A percentile compares a stretch with the other conserved stretches of the same genome.
Evolutionary conservation across 2,329 filamentous ascomycete species (phyloP).

Genomic region (Bipolaris gigantea): DNA sequence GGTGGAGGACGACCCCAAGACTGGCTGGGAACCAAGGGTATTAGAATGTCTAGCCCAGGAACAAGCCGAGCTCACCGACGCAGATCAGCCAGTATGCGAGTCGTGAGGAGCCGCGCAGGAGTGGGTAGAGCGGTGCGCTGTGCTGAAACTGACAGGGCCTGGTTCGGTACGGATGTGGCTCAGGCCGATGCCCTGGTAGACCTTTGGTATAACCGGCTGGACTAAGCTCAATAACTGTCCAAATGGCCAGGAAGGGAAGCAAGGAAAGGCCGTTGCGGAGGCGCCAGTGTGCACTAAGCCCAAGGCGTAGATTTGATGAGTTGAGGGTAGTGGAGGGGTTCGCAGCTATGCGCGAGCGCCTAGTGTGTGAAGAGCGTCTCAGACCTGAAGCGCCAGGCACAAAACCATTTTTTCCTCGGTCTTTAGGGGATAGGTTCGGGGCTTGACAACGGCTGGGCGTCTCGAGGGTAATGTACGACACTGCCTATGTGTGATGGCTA

Average conservation of each 20-base stretch:
- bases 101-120: slow-evolving; percentile 32
- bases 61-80: slow-evolving; percentile 25
- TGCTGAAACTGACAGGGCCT: slow-evolving; percentile 42
- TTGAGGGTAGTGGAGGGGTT: slow-evolving; percentile 25
- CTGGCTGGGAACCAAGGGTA: slow-evolving; percentile 40
- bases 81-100: slow-evolving; percentile 43
- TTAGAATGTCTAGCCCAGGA: slow-evolving; percentile 38
- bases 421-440: slow-evolving; percentile 21
- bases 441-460: slow-evolving; percentile 20
- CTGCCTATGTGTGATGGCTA: slow-evolving; percentile 19
- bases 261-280: slow-evolving; percentile 29
- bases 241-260: slow-evolving; percentile 22
- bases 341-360: slow-evolving; percentile 36
- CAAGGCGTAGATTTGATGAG: slow-evolving; percentile 18
- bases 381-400: slow-evolving; percentile 45
- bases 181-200: slow-evolving; percentile 37
- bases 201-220: slow-evolving; percentile 36
- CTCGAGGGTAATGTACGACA: slow-evolving; percentile 25
- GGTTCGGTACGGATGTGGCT: slow-evolving; percentile 39
- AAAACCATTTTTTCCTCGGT: slow-evolving; percentile 39
- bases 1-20: slow-evolving; percentile 37
- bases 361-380: slow-evolving; percentile 45
- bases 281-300: slow-evolving; percentile 27
- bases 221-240: slow-evolving; percentile 37
- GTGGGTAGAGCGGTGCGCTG: slow-evolving; percentile 35